A percentile compares a stretch with the other conserved stretches of the same genome.
Conservation (phyloP, 768 basidiomycete species). For the Lactarius evosmus region DNA sequence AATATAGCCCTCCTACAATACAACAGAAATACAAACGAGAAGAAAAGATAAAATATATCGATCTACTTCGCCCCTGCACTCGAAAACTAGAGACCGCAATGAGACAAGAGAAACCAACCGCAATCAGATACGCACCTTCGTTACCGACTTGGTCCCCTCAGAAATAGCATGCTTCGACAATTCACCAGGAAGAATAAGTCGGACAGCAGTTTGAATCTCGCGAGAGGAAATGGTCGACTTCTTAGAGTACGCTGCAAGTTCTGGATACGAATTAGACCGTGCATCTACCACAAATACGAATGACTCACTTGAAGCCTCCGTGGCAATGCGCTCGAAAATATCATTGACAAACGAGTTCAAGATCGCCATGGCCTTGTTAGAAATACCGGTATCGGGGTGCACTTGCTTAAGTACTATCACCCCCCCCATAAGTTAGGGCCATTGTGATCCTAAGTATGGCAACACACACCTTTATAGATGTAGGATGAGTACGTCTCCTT, state of each 20-base stretch:
- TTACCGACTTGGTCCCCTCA: conserved; percentile 81
- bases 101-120: background rate
- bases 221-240: conserved; percentile 98
- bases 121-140: conserved; percentile 43
- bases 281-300: background rate
- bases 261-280: conserved; percentile 38
- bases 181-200: conserved; percentile 94
- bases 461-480: conserved; percentile 80
- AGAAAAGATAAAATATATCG: conserved; percentile 10
- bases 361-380: conserved; percentile 94
- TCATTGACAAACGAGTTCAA: conserved; percentile 92
- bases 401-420: conserved; percentile 87
- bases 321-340: conserved; percentile 90
- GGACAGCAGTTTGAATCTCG: conserved; percentile 95
- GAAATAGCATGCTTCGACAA: conserved; percentile 98
- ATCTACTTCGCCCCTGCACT: conserved; percentile 34
- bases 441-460: background rate
- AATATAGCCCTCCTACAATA: conserved; percentile 28
- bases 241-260: conserved; percentile 97
- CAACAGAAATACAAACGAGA: conserved; percentile 27
- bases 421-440: conserved; percentile 13
- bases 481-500: conserved; percentile 94
- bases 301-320: conserved; percentile 76
- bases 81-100: conserved; percentile 28
- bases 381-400: conserved; percentile 98